Base-by-base conservation (phyloP, 2,329 filamentous ascomycete genomes). In the Cladosporium colombiae region DNA sequence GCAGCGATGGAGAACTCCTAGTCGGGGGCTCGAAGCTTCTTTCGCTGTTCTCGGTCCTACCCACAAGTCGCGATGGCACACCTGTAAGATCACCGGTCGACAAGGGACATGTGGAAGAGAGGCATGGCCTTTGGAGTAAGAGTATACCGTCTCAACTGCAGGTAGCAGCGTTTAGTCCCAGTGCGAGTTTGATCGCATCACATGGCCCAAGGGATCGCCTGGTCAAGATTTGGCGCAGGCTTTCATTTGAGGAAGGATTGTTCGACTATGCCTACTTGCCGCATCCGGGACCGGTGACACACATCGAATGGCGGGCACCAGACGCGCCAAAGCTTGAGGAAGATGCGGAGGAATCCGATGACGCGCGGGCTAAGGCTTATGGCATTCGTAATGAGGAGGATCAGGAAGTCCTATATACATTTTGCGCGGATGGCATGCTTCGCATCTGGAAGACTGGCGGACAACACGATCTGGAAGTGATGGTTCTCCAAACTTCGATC, bases 221-320 rank as follows among this genome's bases (percentile, higher is more conserved):
- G 23, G 88, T 96, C 70, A 98, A 99, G 79, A 86, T 98, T 72
- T 99, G 96, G 95, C 88, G 93, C 69, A 86, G 94, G 62, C 81
- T 96, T 27, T 91, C 90, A 10, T 97, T 94, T 75, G 92, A 92
- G 66, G 90, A 96, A 71, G 90, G 92, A 46, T 86, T 91, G 65
- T 98, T 98, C 78, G 94, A 98, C 73, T 89, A 96, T 72, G 89
- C 89, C 31, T 98, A 98, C 78, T 86, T 99, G 1, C 84, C 88
- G n/a, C 95, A 99, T 76, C 91, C 92, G 1, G 84, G 86, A 29
- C 80, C 89, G 0, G 88, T 99, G n/a, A 94, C 91, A 3, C 88
- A 87, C 67, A 80, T 97, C 67, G 89, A 94, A 75, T 99, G 96
- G 96, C 87, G 87, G 68, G 91, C 92, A 6, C 49, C 64, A 40